Evolutionary conservation across 2,329 filamentous ascomycete genomes (phyloP).

Genomic region (Colletotrichum echinochloae): DNA sequence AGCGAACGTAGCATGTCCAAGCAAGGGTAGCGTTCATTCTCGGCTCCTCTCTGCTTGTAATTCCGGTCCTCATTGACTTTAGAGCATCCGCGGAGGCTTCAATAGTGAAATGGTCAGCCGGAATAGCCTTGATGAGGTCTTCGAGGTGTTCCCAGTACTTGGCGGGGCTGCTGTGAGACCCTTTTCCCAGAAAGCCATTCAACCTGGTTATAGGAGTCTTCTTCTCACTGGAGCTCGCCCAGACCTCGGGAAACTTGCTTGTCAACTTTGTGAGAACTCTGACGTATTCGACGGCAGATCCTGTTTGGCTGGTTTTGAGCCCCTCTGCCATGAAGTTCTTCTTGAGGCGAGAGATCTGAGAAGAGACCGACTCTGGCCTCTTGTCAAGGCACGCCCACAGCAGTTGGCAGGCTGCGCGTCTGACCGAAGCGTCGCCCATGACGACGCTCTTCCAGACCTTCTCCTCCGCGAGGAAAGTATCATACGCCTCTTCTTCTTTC

Average conservation of each 20-base stretch:
- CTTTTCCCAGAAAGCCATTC: conserved; percentile 80
- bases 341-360: conserved; percentile 63
- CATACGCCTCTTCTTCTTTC: conserved; percentile 72
- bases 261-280: conserved; percentile 77
- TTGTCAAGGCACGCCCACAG: conserved; percentile 62
- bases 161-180: conserved; percentile 81
- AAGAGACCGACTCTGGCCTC: conserved; percentile 59
- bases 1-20: conserved; percentile 81
- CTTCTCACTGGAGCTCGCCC: conserved; percentile 72
- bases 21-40: conserved; percentile 74
- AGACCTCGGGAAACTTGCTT: conserved; percentile 73
- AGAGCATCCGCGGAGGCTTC: conserved; percentile 72
- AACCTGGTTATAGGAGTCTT: conserved; percentile 69
- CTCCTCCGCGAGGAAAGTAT: conserved; percentile 74
- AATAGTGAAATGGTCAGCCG: conserved; percentile 55
- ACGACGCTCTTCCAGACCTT: conserved; percentile 76
- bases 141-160: conserved; percentile 80
- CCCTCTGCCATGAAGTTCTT: conserved; percentile 77
- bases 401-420: conserved; percentile 65
- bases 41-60: conserved; percentile 80
- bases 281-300: conserved; percentile 79
- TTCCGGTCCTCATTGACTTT: conserved; percentile 75
- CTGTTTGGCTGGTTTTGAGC: conserved; percentile 77
- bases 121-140: conserved; percentile 71
- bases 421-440: conserved; percentile 66